phyloP scores from a whole-genome alignment of 1,284 basidiomycete genomes.

The Fomitiporia mediterranea region DNA sequence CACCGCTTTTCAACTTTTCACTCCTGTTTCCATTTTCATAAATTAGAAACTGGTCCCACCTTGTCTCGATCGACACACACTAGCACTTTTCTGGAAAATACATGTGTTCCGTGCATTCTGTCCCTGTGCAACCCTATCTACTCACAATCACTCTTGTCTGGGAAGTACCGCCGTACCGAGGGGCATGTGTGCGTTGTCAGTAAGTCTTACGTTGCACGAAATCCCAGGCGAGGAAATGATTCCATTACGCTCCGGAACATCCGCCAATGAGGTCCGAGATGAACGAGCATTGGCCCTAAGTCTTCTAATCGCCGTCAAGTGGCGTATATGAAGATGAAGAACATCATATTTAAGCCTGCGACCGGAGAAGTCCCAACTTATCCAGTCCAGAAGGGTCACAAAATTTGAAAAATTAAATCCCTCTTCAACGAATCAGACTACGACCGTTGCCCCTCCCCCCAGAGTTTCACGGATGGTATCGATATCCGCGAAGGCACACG shows the following conservation, averaged over 20 bases:
- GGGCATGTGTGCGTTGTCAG: neutral
- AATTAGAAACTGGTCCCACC: neutral
- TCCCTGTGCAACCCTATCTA: conserved; percentile 1
- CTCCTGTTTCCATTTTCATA: neutral
- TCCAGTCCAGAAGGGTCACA: too few species aligned
- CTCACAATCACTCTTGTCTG: neutral
- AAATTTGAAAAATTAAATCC: too few species aligned
- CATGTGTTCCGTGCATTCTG: neutral
- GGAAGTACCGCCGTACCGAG: neutral
- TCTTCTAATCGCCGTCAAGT: too few species aligned
- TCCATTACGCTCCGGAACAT: neutral
- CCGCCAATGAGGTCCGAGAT: neutral
- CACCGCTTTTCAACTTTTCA: too few species aligned
- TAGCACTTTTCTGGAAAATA: conserved; percentile 1
- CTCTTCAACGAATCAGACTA: too few species aligned
- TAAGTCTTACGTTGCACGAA: neutral
- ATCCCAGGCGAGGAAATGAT: neutral
- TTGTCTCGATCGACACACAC: conserved; percentile 1
- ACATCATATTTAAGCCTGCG: too few species aligned
- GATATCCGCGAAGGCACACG: neutral
- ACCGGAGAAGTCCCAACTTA: too few species aligned
- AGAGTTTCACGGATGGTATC: neutral
- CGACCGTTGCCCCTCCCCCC: too few species aligned
- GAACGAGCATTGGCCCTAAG: neutral
- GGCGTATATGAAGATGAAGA: too few species aligned